phyloP scores from a whole-genome alignment of 2,329 filamentous ascomycete genomes.

The Pestalotiopsis fici region DNA sequence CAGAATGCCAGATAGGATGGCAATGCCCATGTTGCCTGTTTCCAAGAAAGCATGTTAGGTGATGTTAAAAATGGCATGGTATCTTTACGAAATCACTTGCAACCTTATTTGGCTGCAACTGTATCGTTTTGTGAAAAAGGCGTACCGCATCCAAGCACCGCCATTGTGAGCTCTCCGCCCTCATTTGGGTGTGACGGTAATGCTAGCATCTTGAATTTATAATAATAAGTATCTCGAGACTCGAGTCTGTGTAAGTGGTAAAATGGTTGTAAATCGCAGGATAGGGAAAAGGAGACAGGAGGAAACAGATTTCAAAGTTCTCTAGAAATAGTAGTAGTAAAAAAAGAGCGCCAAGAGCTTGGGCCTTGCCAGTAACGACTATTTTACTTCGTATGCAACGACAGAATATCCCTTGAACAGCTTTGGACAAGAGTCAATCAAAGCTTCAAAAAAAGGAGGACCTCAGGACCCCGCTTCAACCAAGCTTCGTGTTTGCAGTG shows the following conservation, averaged over 20 bases:
- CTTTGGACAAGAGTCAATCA: background rate
- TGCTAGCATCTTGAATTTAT: slow-evolving; percentile 26
- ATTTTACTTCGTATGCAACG: background rate
- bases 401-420: background rate
- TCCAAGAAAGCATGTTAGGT: slow-evolving; percentile 2
- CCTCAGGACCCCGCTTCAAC: background rate
- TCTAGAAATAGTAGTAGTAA: background rate
- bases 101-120: background rate
- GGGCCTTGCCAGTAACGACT: background rate
- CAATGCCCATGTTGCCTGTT: slow-evolving; percentile 80
- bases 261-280: background rate
- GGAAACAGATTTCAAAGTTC: background rate
- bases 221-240: background rate
- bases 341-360: background rate
- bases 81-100: background rate
- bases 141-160: slow-evolving; percentile 77
- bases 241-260: background rate
- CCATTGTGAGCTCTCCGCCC: slow-evolving; percentile 63
- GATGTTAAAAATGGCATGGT: background rate
- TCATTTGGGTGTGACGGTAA: slow-evolving; percentile 33
- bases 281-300: background rate
- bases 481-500: background rate
- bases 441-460: background rate
- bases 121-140: background rate
- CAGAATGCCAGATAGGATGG: slow-evolving; percentile 80